Evolutionary conservation across 257 asterid species (phyloP), one percentile per base, ranked within the genome.

Genomic region (Gentiana straminea): DNA sequence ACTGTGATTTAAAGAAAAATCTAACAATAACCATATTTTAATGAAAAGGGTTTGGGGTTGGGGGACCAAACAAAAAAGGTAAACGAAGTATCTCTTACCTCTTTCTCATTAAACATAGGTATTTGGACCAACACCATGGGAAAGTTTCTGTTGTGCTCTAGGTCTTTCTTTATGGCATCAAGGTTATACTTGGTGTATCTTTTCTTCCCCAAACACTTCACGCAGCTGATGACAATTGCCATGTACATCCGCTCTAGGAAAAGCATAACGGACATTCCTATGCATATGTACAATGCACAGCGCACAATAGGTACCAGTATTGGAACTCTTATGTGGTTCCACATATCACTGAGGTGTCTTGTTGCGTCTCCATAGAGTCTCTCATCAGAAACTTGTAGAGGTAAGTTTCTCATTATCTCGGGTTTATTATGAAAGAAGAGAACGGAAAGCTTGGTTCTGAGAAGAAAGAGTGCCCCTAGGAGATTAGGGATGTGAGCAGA

Each of bases 41-140:
- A 41, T 41, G 46, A 41, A 5, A 10, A 41, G 0, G 46, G 46
- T 5, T 24, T 1, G 45, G 35, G 11, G 3, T 13, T 36, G 38
- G 13, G 1, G 13, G 13, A 54, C 13, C 2, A n/a, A 5, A 5
- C 37, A 13, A 43, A 10, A 3, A 63, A 59, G 41, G 39, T 12
- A 56, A 46, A 12, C 1, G 3, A 37, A 12, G 43, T 3, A 5
- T 36, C 12, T 60, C 32, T 46, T 79, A 89, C 97, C 97, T 89
- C 95, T 64, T 75, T 79, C 55, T 89, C 95, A 24, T 89, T 89
- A 51, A 74, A 89, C 95, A 89, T 89, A 6, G 95, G 97, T 64
- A 89, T 81, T 63, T 89, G 97, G 51, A 86, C 92, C 72, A 89
- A 66, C 79, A 83, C 81, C 62, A 39, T 80, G 9, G 89, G 93